Evolutionary conservation across 257 asterid species (phyloP).

Genomic region (Ocimum tenuiflorum): DNA sequence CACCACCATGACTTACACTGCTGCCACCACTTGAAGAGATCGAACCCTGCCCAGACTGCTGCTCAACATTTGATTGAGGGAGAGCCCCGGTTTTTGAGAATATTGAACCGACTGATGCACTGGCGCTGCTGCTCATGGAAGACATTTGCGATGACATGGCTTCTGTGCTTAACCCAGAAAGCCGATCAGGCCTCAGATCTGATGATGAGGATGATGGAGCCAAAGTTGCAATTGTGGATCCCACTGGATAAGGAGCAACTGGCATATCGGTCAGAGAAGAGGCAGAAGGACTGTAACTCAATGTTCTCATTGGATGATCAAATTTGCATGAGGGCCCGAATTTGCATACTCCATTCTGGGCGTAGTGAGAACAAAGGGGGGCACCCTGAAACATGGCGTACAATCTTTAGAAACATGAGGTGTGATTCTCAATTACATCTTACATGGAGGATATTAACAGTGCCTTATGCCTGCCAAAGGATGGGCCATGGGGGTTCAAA

Average conservation of each 20-base stretch:
- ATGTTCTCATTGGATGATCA: constrained; percentile 71
- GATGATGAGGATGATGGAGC: constrained; percentile 67
- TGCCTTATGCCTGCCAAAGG: no score
- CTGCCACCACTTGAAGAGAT: constrained; percentile 34
- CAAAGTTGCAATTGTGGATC: constrained; percentile 57
- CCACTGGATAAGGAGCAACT: constrained; percentile 85
- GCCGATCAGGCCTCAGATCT: constrained; percentile 40
- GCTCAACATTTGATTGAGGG: constrained; percentile 40
- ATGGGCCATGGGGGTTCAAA: not conserved
- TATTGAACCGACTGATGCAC: constrained; percentile 40
- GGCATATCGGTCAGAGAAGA: constrained; percentile 92
- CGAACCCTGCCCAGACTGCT: constrained; percentile 39
- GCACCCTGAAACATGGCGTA: constrained; percentile 45
- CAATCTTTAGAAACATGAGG: constrained; percentile 1
- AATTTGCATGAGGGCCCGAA: constrained; percentile 84
- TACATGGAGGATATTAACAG: no score
- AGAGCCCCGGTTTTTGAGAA: constrained; percentile 38
- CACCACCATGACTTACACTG: constrained; percentile 31
- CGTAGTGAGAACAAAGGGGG: constrained; percentile 73
- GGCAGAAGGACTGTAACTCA: constrained; percentile 79
- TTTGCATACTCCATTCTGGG: constrained; percentile 78
- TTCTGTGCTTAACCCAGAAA: constrained; percentile 32
- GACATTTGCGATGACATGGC: constrained; percentile 33
- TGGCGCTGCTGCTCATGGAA: constrained; percentile 30
- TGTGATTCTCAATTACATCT: not conserved